A percentile compares a stretch with the other conserved stretches of the same genome.
phyloP scores from a whole-genome alignment of 2,329 filamentous ascomycete species.

The Colletotrichum sp. region DNA sequence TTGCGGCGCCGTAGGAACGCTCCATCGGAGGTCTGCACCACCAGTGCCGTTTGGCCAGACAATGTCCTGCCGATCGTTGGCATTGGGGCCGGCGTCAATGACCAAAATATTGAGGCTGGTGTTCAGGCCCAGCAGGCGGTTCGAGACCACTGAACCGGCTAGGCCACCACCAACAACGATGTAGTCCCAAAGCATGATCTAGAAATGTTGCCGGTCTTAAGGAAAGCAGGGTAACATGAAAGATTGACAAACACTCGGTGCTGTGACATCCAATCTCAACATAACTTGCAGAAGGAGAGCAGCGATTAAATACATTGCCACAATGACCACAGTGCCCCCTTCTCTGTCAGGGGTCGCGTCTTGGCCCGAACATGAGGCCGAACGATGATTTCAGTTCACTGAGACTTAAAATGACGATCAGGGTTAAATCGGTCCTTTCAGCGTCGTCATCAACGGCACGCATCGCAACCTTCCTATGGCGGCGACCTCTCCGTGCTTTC shows the following conservation, averaged over 20 bases:
- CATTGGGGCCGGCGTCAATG: background rate
- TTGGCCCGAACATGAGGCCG: background rate
- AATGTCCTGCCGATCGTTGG: background rate
- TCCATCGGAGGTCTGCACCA: background rate
- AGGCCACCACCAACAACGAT: background rate
- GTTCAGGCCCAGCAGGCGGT: background rate
- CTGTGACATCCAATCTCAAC: accelerated
- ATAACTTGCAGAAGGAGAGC: no score
- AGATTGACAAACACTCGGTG: accelerated
- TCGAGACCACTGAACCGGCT: background rate
- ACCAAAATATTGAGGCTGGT: background rate
- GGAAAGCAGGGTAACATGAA: accelerated
- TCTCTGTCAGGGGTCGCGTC: background rate
- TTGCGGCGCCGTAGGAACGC: background rate
- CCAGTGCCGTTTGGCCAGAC: background rate
- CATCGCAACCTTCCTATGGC: background rate
- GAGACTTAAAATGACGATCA: no score
- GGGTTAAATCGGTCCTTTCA: background rate
- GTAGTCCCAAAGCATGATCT: background rate
- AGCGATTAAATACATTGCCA: background rate
- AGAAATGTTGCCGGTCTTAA: background rate
- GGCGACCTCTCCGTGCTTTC: background rate
- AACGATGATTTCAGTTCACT: accelerated
- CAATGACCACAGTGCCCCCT: accelerated
- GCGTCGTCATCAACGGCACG: background rate